These are phyloP conservation scores for Globisporangium polare DNA, from an alignment of 352 stramenopile genomes.

Conservation along the genomic window DNA sequence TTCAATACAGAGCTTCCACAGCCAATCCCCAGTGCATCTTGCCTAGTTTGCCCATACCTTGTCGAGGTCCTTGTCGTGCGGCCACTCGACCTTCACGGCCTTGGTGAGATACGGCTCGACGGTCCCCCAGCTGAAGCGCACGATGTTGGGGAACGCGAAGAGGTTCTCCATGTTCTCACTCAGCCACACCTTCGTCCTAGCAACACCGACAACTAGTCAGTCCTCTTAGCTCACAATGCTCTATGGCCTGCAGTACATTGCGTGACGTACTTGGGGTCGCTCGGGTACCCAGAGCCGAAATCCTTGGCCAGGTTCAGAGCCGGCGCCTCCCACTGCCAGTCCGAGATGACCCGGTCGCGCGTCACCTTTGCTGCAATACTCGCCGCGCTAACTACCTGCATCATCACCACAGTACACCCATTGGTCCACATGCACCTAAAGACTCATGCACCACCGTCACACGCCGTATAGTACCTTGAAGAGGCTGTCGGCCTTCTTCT, in stretches of 20 bases:
- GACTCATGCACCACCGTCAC: neutral
- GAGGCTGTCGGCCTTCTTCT: conserved; percentile 95
- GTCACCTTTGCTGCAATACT: conserved; percentile 94
- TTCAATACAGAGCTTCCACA: neutral
- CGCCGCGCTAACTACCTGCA: conserved; percentile 85
- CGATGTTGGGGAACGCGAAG: conserved; percentile 91
- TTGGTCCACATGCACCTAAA: neutral
- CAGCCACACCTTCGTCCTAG: conserved; percentile 87
- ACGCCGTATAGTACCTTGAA: conserved; percentile 77
- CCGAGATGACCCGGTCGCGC: conserved; percentile 82
- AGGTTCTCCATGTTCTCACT: conserved; percentile 74
- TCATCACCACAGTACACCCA: no score
- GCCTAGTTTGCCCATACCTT: conserved; percentile 24
- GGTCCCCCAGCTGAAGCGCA: conserved; percentile 92
- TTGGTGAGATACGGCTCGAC: conserved; percentile 53
- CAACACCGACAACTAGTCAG: neutral
- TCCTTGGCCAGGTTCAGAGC: conserved; percentile 58
- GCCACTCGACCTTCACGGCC: conserved; percentile 61
- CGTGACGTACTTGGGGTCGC: conserved; percentile 80
- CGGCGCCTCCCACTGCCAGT: conserved; percentile 88
- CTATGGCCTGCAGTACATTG: neutral
- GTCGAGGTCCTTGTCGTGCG: conserved; percentile 61
- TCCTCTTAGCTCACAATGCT: neutral
- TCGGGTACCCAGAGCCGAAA: conserved; percentile 90
- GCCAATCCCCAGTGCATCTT: neutral